Percentiles rank a stretch among this genome's conserved stretches.
Evolutionary conservation across 2,329 filamentous ascomycete species (phyloP).

Genomic region (Trichoderma citrinoviride): DNA sequence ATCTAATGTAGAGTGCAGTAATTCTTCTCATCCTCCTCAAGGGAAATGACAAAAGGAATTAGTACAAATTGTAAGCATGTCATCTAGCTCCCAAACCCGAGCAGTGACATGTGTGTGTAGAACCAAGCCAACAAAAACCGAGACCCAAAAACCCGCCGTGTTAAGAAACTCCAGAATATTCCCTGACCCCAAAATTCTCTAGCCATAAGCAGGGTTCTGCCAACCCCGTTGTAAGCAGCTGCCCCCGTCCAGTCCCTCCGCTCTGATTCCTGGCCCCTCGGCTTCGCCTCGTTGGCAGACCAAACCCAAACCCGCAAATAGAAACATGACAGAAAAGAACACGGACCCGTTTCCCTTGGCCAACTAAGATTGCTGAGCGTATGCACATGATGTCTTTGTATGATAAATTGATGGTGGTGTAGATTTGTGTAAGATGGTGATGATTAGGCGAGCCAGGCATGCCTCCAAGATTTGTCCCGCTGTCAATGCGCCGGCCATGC

Average conservation of each 20-base stretch:
- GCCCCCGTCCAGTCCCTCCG: not conserved
- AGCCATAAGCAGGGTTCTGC: not conserved
- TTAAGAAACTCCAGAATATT: slow-evolving; percentile 12
- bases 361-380: slow-evolving; percentile 5
- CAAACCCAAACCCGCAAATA: slow-evolving; percentile 10
- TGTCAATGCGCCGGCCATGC: slow-evolving; percentile 19
- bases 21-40: not conserved
- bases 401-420: not conserved
- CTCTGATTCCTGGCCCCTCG: not conserved
- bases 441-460: slow-evolving; percentile 4
- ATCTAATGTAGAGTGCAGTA: slow-evolving; percentile 4
- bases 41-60: slow-evolving; percentile 8
- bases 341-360: slow-evolving; percentile 9
- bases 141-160: not conserved
- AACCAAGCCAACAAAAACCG: not conserved
- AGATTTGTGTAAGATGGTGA: not conserved
- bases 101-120: not conserved
- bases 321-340: slow-evolving; percentile 14
- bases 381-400: slow-evolving; percentile 23
- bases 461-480: slow-evolving; percentile 2
- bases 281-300: slow-evolving; percentile 17
- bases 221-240: slow-evolving; percentile 12
- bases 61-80: not conserved
- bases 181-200: not conserved
- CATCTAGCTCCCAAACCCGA: not conserved